Conservation (phyloP, 371 early-diverging fungal genomes). For the Rozella allomycis region DNA sequence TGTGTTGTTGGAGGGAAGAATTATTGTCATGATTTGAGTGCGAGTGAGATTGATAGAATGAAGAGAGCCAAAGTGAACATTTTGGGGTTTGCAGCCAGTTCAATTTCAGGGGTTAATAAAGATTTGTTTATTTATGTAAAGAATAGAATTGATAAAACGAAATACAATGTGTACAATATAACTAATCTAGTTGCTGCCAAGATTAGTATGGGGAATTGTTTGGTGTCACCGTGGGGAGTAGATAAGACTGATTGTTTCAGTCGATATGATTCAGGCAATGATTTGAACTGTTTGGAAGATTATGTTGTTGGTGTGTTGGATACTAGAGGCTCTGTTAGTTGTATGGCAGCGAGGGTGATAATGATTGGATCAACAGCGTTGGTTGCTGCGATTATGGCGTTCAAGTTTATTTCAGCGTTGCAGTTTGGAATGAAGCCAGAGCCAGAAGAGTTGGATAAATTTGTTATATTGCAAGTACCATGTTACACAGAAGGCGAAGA, state of each 20-base stretch:
- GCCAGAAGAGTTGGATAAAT: constrained; percentile 71
- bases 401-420: constrained; percentile 79
- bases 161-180: too few species aligned
- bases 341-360: background rate
- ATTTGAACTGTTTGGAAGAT: background rate
- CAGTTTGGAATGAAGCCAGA: constrained; percentile 46
- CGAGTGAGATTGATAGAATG: background rate
- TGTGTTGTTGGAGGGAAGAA: too few species aligned
- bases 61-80: background rate
- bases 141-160: too few species aligned
- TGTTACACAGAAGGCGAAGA: constrained; percentile 94
- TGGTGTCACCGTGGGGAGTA: too few species aligned
- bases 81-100: too few species aligned
- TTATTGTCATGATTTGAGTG: too few species aligned
- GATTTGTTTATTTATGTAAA: too few species aligned
- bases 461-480: constrained; percentile 78
- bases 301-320: constrained; percentile 51
- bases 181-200: too few species aligned
- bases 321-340: constrained; percentile 28
- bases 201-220: too few species aligned
- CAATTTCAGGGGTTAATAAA: too few species aligned
- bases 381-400: constrained; percentile 46
- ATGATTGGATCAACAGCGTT: constrained; percentile 10
- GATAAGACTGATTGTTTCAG: background rate
- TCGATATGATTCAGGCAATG: background rate